Percentiles rank a stretch among this genome's conserved stretches.
These are phyloP conservation scores for Pichia gijzeniarum DNA, from an alignment of 805 yeast genomes.

Conservation along the genomic window DNA sequence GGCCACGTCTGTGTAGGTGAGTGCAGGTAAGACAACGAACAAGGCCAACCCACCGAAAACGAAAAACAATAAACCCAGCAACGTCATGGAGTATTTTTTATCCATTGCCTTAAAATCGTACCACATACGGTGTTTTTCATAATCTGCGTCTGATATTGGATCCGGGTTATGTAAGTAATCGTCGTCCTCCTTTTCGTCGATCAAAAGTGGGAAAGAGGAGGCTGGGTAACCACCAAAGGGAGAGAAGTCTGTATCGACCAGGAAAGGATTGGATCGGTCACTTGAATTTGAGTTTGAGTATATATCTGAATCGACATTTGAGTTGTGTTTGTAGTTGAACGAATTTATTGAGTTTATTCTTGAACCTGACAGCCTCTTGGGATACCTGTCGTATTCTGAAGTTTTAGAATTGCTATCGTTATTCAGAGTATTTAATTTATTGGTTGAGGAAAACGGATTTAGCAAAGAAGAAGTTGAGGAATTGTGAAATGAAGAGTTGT, in stretches of 20 bases:
- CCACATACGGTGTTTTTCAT: conserved; percentile 62
- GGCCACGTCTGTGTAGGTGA: conserved; percentile 73
- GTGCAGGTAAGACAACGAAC: conserved; percentile 73
- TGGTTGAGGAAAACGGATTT: conserved; percentile 28
- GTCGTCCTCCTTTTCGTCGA: conserved; percentile 92
- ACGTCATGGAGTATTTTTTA: conserved; percentile 52
- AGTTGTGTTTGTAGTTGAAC: conserved; percentile 20
- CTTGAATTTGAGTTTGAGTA: conserved; percentile 18
- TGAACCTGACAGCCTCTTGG: conserved; percentile 44
- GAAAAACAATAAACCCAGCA: conserved; percentile 53
- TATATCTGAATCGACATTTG: conserved; percentile 9
- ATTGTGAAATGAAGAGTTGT: conserved; percentile 22
- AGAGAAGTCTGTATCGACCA: conserved; percentile 58
- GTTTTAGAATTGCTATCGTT: conserved; percentile 23
- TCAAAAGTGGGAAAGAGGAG: conserved; percentile 77
- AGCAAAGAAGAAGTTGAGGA: conserved; percentile 24
- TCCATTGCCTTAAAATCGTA: conserved; percentile 64
- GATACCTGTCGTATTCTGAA: conserved; percentile 62
- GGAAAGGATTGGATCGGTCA: conserved; percentile 32
- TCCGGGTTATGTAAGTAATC: conserved; percentile 96
- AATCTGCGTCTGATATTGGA: conserved; percentile 84
- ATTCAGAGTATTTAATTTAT: conserved; percentile 15
- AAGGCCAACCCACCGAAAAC: conserved; percentile 57
- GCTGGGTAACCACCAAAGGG: conserved; percentile 99
- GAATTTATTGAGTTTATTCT: conserved; percentile 51